These are phyloP conservation scores for Spergularia bocconei DNA, from an alignment of 148 eudicot species.

Conservation along the genomic window DNA sequence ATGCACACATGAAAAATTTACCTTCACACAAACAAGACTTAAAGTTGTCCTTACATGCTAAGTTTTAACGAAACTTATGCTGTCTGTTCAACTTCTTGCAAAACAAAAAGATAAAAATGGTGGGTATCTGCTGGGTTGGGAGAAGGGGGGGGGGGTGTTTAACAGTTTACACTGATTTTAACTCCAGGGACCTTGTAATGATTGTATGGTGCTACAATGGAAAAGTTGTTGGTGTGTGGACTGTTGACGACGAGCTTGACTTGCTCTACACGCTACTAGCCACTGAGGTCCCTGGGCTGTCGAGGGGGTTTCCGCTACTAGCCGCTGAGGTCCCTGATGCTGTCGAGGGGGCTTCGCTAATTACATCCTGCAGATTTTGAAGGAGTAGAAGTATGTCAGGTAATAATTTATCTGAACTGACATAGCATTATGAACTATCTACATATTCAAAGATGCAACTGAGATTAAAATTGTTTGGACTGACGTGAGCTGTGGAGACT, in stretches of 20 bases:
- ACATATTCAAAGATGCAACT: background rate
- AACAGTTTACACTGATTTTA: background rate
- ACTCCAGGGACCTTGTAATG: background rate
- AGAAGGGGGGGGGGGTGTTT: background rate
- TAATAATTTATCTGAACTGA: background rate
- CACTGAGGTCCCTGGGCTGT: background rate
- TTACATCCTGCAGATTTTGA: slow-evolving; percentile 28
- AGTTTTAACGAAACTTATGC: background rate
- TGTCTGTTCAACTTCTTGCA: slow-evolving; percentile 3
- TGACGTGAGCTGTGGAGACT: slow-evolving; percentile 18
- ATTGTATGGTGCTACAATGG: background rate
- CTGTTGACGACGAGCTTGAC: slow-evolving; percentile 19
- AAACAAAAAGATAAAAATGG: background rate
- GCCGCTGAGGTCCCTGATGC: background rate
- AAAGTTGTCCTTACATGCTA: slow-evolving; percentile 2
- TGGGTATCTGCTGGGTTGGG: background rate
- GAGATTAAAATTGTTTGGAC: background rate
- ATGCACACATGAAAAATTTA: slow-evolving; percentile 10
- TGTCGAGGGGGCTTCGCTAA: slow-evolving; percentile 20
- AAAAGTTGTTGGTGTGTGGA: background rate
- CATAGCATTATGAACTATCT: background rate
- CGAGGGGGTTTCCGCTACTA: slow-evolving; percentile 17
- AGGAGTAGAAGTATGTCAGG: background rate
- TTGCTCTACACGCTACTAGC: slow-evolving; percentile 10
- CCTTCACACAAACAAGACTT: slow-evolving; percentile 11